Evolutionary conservation across 129 eudicot species (phyloP), one percentile per base, ranked within the genome.

Genomic region (Gnaphalium uliginosum): DNA sequence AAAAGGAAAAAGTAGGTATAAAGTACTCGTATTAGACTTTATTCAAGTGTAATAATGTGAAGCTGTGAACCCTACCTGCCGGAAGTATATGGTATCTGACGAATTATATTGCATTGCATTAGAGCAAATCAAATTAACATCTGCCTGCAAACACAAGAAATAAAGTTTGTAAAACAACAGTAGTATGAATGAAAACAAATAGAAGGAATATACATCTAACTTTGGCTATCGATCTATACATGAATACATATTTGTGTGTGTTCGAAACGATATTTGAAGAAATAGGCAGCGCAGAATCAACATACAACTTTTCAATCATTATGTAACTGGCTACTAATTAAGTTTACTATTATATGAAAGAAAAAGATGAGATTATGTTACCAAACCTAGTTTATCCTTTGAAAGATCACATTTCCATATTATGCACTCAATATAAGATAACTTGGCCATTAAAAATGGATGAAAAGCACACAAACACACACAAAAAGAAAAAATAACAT

Each of bases 51-150:
- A 35, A 76, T 1, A 24, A 37, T 39, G 10, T 50, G 25, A 69
- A 37, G 14, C 60, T 29, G 53, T 46, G 53, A 46, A 3, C n/a
- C 53, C 53, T 74, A 94, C 98, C 97, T 93, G 98, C 25, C 96
- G 89, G 62, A 81, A 88, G 93, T 83, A 93, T 62, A 93, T 75
- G 13, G 98, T 86, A 73, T 83, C 87, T 15, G 89, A 77, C 62
- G 92, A 80, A 83, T 93, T 93, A 81, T 88, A 93, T 79, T 83
- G 89, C 98, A 90, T 90, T 81, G 98, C 98, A 72, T 93, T 93
- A 18, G 97, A 85, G 79, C 93, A 88, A 66, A 93, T 93, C 84
- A 93, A 81, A 59, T 58, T 33, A 23, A 93, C 85, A 79, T 93
- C 98, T 53, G 96, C 90, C 98, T 93, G 96, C 81, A 85, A 24